Conservation (phyloP, 2,329 filamentous ascomycete species). For the Alternaria atra region DNA sequence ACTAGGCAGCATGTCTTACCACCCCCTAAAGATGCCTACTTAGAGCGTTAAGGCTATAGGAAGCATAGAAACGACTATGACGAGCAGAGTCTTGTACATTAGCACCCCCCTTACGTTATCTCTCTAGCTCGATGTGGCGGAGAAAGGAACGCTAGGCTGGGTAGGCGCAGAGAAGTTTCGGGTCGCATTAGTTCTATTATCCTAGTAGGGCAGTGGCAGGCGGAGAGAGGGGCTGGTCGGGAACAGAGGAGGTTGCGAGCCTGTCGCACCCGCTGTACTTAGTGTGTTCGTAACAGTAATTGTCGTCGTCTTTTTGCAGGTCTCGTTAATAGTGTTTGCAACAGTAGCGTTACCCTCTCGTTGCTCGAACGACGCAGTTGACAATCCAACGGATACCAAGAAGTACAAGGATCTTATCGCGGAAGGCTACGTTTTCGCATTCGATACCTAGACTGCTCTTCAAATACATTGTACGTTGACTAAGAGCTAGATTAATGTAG, state of each 20-base stretch:
- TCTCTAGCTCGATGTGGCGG: conserved; percentile 7
- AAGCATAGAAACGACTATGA: conserved; percentile 5
- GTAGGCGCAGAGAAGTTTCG: conserved; percentile 15
- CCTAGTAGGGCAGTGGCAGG: conserved; percentile 11
- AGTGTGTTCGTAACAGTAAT: conserved; percentile 1
- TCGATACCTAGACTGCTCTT: too few species aligned
- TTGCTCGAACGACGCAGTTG: background rate
- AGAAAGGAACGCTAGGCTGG: conserved; percentile 10
- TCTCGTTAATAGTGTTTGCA: background rate
- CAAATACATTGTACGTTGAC: background rate
- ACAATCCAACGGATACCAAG: conserved; percentile 7
- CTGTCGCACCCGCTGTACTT: conserved; percentile 1
- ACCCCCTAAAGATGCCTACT: conserved; percentile 4
- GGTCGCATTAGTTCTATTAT: conserved; percentile 15
- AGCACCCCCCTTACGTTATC: conserved; percentile 2
- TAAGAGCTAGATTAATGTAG: background rate
- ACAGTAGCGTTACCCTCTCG: background rate
- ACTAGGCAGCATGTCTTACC: conserved; percentile 6
- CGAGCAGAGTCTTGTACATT: conserved; percentile 5
- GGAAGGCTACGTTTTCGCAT: conserved; percentile 1
- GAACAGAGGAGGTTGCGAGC: conserved; percentile 9
- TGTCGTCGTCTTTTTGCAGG: conserved; percentile 4
- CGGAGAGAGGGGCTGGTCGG: conserved; percentile 12
- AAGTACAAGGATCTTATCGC: conserved; percentile 8
- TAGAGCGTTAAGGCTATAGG: background rate